Base-by-base conservation (phyloP, 2,329 filamentous ascomycete species). In the Xenosphaeropsis pyriputrescens region DNA sequence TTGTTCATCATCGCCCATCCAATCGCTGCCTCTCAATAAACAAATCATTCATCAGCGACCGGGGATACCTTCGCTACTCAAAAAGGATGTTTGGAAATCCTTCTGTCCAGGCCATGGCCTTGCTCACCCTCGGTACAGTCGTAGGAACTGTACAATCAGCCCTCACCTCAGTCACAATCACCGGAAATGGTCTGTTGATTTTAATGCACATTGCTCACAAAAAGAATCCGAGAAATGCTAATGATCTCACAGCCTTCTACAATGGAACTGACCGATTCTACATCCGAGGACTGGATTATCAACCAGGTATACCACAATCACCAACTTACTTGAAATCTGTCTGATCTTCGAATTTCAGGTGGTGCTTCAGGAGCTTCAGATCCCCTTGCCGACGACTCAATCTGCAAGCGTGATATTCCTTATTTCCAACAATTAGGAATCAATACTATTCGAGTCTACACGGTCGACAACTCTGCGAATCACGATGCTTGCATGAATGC, bases 381-480 rank as follows among this genome's bases (percentile, higher is more conserved):
- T 50, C 77, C 78, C 34, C 71, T 83, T 45, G 72, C 75, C 39
- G 70, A 81, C 47, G 48, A 55, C 15, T 57, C 58, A 4, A 59
- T 58, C 49, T 81, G 78, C 69, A 70, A 68, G 57, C 70, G 78
- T 43, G 76, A 80, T 52, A 70, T 82, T 47, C 59, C 57, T 22
- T 64, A 79, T 52, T 81, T 84, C 68, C 68, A 77, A 60, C 67
- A 77, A 45, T 62, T 84, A 35, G 77, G 78, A 34, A 63, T 83
- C 57, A 84, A 84, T 63, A 79, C 78, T 32, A 63, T 84, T 50
- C 78, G 79, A 58, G 71, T 83, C 42, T 84, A 84, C 66, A 79
- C 74, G 2, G 71, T 83, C 47, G 79, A 84, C 60, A 83, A 83
- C 65, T 71, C 72, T 32, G 61, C 64, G 43, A 58, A 75, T 57